phyloP scores from a whole-genome alignment of 2,329 filamentous ascomycete species.

The Dothidotthia symphoricarpi region DNA sequence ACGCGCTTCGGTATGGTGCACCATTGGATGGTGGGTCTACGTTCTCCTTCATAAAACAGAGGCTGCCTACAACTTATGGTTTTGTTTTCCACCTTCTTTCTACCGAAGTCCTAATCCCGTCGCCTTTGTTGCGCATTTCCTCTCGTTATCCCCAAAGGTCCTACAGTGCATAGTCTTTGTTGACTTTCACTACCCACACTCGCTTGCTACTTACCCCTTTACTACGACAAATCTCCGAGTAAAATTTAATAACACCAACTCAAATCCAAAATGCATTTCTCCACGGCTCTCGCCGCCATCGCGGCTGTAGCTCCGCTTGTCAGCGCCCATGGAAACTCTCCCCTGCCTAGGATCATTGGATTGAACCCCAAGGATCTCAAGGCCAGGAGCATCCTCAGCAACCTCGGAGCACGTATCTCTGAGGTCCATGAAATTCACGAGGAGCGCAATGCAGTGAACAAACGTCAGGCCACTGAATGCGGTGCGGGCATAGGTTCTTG shows the following conservation, averaged over 20 bases:
- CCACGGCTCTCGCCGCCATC: conserved; percentile 30
- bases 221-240: conserved; percentile 8
- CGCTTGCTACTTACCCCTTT: conserved; percentile 23
- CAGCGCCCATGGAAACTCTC: conserved; percentile 31
- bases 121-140: conserved; percentile 16
- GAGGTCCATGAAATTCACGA: conserved; percentile 22
- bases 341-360: conserved; percentile 36
- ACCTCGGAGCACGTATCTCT: conserved; percentile 25
- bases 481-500: conserved; percentile 33
- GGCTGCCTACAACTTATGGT: conserved; percentile 6
- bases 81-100: conserved; percentile 16
- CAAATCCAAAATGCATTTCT: conserved; percentile 34
- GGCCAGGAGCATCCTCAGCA: conserved; percentile 33
- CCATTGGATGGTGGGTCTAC: conserved; percentile 15
- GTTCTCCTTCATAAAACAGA: conserved; percentile 21
- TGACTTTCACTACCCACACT: conserved; percentile 31
- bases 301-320: conserved; percentile 32
- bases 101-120: conserved; percentile 16
- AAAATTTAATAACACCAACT: conserved; percentile 28
- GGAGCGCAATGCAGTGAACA: conserved; percentile 16
- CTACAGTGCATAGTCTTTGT: conserved; percentile 29
- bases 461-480: conserved; percentile 37
- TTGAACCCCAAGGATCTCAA: conserved; percentile 38
- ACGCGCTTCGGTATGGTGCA: conserved; percentile 1
- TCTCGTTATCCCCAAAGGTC: conserved; percentile 20